Conservation (phyloP, 768 basidiomycete species). For the Rhodotorula taiwanensis region DNA sequence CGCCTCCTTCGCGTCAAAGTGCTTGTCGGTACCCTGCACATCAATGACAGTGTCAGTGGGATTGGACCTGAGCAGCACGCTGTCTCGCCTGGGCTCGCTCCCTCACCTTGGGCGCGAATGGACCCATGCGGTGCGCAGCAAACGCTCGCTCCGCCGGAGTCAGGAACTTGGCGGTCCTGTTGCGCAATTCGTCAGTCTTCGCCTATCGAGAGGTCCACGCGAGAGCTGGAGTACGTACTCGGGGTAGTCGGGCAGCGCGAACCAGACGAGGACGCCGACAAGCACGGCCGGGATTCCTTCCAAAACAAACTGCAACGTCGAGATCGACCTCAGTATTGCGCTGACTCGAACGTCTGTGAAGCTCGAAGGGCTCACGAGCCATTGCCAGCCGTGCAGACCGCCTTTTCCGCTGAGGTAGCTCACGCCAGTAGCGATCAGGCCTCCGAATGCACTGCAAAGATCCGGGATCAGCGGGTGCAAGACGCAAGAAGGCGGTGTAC, state of each 20-base stretch:
- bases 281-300: constrained; percentile 28
- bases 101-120: constrained; percentile 14
- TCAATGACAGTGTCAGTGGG: too few relatives aligned
- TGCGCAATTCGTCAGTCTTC: too few relatives aligned
- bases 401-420: constrained; percentile 15
- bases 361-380: constrained; percentile 14
- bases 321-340: neutral
- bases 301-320: constrained; percentile 2
- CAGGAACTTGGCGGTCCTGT: constrained; percentile 27
- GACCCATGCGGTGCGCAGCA: constrained; percentile 13
- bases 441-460: constrained; percentile 15
- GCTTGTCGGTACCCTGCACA: constrained; percentile 23
- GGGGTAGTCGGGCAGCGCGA: constrained; percentile 23
- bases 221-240: neutral
- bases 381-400: constrained; percentile 23
- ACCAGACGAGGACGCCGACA: constrained; percentile 10
- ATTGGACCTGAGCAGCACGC: too few relatives aligned
- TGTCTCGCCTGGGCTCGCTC: neutral
- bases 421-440: constrained; percentile 23
- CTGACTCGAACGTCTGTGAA: neutral
- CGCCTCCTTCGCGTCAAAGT: constrained; percentile 21
- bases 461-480: neutral
- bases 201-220: neutral
- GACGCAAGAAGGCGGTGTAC: neutral
- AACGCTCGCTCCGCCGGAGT: constrained; percentile 19